Base-by-base conservation (phyloP, 352 stramenopile genomes). In the Plasmopara viticola region DNA sequence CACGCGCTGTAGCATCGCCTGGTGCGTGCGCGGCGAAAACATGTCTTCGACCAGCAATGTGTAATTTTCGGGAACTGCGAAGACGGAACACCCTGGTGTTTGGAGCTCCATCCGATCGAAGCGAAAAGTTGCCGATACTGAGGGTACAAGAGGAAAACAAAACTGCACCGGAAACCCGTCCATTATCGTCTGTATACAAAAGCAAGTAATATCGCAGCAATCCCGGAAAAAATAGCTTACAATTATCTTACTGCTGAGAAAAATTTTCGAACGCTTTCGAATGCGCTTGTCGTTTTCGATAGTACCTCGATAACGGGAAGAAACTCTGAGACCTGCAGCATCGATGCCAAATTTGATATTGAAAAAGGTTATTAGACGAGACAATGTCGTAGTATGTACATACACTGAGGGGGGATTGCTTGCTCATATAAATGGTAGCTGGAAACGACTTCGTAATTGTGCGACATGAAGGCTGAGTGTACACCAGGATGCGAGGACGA, bases 121-220 rank as follows among this genome's bases (percentile, higher is more conserved):
- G 12, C 71, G 72, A 30, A 87, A 83, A 0, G 70, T 84, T 9
- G 77, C 77, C 2, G 72, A 78, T 34, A 86, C 57, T 4, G 77
- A 86, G 2, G 74, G 74, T 38, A 86, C 52, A n/a, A 87, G 41
- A 4, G 77, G 77, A 31, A 87, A 81, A 61, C 70, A 77, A 57
- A 86, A 87, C 53, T 87, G 72, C 13, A 87, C 74, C 9, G 77
- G 77, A 38, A 86, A 87, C n/a, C 72, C 77, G 6, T 79, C 64
- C 9, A 58, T 68, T 18, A 74, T 46, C 18, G 63, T 51, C 74
- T 87, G 44, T 3, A 15, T 47, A 39, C 20, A 31, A 20, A 47
- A 58, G 44, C 15, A 10, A n/a, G 14, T 25, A 35, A 35, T 5
- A 35, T 35, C 31, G 31, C 13, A 51, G 30, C 44, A 18, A 40